Conservation (phyloP, 1,284 basidiomycete species). For the Austropuccinia psidii region DNA sequence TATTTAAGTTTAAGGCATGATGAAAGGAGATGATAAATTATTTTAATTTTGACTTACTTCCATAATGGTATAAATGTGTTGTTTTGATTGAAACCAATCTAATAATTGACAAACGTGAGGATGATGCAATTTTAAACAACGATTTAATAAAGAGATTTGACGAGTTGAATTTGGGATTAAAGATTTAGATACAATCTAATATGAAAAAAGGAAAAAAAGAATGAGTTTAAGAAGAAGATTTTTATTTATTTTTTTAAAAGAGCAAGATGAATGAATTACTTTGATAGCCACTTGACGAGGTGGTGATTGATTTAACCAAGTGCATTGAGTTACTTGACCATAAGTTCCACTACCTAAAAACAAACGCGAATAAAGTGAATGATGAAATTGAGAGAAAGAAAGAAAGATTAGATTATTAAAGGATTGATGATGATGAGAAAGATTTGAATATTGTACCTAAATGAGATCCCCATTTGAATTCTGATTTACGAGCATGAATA, state of each 20-base stretch:
- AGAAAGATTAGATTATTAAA: neutral
- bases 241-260: neutral
- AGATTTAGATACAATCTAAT: constrained; percentile 25
- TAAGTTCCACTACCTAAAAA: constrained; percentile 22
- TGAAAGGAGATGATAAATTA: neutral
- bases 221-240: neutral
- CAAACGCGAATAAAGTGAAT: neutral
- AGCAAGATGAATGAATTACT: neutral
- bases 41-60: neutral
- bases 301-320: constrained; percentile 12
- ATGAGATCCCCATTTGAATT: constrained; percentile 33
- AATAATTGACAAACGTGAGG: constrained; percentile 18
- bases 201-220: neutral
- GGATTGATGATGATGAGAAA: neutral
- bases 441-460: neutral
- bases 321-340: constrained; percentile 22
- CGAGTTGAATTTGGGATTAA: neutral
- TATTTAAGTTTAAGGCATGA: neutral
- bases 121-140: neutral
- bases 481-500: constrained; percentile 16
- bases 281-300: constrained; percentile 17
- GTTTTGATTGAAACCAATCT: constrained; percentile 32
- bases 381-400: too few relatives aligned
- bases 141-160: constrained; percentile 15
- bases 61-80: constrained; percentile 23